Base-by-base conservation (phyloP, 2,329 filamentous ascomycete genomes). In the Myriosclerotinia curreyana region DNA sequence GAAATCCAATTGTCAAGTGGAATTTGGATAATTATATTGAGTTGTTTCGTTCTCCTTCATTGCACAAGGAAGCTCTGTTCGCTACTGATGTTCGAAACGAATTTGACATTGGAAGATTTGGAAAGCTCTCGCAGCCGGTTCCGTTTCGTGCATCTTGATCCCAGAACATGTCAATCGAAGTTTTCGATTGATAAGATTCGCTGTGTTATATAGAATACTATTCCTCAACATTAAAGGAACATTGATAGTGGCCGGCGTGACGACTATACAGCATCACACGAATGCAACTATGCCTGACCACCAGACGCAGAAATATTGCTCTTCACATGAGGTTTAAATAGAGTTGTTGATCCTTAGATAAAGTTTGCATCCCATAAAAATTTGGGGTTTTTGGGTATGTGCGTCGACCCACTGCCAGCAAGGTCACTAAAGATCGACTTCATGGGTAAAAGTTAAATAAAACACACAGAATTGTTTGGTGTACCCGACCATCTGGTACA, bases 301-400 rank as follows among this genome's bases (percentile, higher is more conserved):
- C n/a, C n/a, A n/a, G n/a, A n/a, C 28, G 28, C 4, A 31, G 28
- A 31, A 5, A 31, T 31, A 31, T 31, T 4, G 28, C 28, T 31
- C 28, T 31, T 31, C 4, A 31, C 28, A 31, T 31, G 28, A 31
- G 28, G 5, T 31, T 31, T 31, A 5, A 5, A 31, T 31, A 31
- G 28, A 31, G 28, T 31, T 60, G 20, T 34, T 46, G 56, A 49
- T 60, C 42, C 11, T 36, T 42, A 36, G n/a, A 25, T 60, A 60
- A 25, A 49, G 56, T 60, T 60, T 50, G 31, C 15, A 60, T 49
- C 31, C 42, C 56, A 14, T 5, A 15, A 36, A 11, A 17, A n/a
- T n/a, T n/a, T n/a, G n/a, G n/a, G n/a, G n/a, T n/a, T n/a, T n/a
- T n/a, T n/a, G n/a, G n/a, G n/a, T 31, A 31, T 31, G 28, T 31